Evolutionary conservation across 768 basidiomycete genomes (phyloP).

Genomic region (Auricularia auricula-judae): DNA sequence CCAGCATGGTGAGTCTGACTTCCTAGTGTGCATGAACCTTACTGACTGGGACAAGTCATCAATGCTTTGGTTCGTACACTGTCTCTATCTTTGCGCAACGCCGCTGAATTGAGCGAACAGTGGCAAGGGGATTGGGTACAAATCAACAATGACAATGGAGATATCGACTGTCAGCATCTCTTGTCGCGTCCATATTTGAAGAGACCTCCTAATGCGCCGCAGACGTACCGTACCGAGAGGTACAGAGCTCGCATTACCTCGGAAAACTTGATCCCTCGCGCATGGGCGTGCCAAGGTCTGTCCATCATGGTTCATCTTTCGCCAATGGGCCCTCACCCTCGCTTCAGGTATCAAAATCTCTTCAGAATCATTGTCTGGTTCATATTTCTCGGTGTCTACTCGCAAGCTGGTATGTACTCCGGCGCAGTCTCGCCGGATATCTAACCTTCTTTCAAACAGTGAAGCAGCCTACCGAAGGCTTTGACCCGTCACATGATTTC

Average conservation of each 20-base stretch:
- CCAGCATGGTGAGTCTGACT: slow-evolving; percentile 49
- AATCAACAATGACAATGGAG: slow-evolving; percentile 57
- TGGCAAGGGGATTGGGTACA: slow-evolving; percentile 83
- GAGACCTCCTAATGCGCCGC: slow-evolving; percentile 7
- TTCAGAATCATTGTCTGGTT: slow-evolving; percentile 69
- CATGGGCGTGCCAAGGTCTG: slow-evolving; percentile 66
- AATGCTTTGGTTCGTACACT: slow-evolving; percentile 34
- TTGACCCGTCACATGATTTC: slow-evolving; percentile 46
- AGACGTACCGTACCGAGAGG: slow-evolving; percentile 63
- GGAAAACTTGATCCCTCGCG: slow-evolving; percentile 66
- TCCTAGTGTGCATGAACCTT: neutral
- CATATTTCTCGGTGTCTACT: slow-evolving; percentile 68
- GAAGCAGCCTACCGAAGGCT: slow-evolving; percentile 61
- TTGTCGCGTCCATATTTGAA: neutral
- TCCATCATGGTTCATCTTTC: neutral
- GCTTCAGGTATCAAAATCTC: slow-evolving; percentile 67
- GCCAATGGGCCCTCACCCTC: neutral
- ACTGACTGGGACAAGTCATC: slow-evolving; percentile 42
- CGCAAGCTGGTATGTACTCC: slow-evolving; percentile 53
- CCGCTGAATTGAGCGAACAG: neutral
- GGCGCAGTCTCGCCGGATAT: too few relatives aligned
- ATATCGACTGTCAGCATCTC: slow-evolving; percentile 57
- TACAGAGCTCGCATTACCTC: slow-evolving; percentile 46
- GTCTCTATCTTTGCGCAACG: too few relatives aligned
- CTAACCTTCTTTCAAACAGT: slow-evolving; percentile 28